Percentiles rank a stretch among this genome's conserved stretches.
Conservation (phyloP, 2,329 filamentous ascomycete species). For the Thielaviopsis populi region DNA sequence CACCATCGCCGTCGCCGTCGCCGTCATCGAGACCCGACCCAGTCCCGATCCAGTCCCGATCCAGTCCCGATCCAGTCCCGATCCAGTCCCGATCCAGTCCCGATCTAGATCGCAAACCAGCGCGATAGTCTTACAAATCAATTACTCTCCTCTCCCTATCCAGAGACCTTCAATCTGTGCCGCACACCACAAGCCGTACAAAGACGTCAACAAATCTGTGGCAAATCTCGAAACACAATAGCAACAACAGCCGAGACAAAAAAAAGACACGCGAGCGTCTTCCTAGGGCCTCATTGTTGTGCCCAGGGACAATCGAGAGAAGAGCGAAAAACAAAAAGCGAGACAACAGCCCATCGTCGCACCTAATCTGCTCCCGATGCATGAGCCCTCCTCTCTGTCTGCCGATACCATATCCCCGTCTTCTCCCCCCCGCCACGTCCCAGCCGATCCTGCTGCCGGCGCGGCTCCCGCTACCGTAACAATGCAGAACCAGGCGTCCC, state of each 20-base stretch:
- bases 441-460: background rate
- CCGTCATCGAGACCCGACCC: background rate
- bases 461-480: background rate
- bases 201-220: background rate
- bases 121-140: background rate
- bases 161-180: background rate
- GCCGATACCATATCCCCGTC: background rate
- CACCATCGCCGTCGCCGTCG: background rate
- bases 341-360: background rate
- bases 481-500: background rate
- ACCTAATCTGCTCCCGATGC: background rate
- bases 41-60: background rate
- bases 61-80: background rate
- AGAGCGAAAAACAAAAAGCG: background rate
- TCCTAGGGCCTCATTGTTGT: background rate
- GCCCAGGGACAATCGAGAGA: background rate
- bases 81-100: background rate
- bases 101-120: background rate
- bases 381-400: background rate
- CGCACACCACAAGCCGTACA: background rate
- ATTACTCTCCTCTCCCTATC: background rate
- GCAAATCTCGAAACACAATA: slow-evolving; percentile 1
- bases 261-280: background rate
- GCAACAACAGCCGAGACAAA: slow-evolving; percentile 2
- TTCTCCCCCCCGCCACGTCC: background rate